A percentile compares a stretch with the other conserved stretches of the same genome.
These are phyloP conservation scores for Myxozyma geophila DNA, from an alignment of 805 yeast genomes.

Conservation along the genomic window DNA sequence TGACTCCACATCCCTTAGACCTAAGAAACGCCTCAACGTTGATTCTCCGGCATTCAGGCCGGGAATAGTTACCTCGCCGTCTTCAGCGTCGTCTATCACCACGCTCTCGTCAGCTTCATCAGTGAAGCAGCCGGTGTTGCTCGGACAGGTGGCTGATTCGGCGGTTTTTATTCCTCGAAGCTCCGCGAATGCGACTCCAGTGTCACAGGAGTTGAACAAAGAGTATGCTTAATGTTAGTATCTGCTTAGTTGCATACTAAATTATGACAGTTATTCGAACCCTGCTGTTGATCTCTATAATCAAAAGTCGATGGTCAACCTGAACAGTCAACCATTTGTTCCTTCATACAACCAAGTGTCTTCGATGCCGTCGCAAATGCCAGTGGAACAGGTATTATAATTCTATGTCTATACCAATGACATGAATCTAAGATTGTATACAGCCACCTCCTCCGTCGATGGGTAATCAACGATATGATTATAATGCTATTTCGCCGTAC, in stretches of 20 bases:
- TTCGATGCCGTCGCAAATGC: slow-evolving; percentile 10
- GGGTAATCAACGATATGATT: slow-evolving; percentile 22
- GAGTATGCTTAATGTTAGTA: not conserved
- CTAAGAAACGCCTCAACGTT: slow-evolving; percentile 56
- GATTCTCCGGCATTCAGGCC: slow-evolving; percentile 65
- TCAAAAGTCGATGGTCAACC: slow-evolving; percentile 9
- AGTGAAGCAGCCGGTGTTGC: slow-evolving; percentile 12
- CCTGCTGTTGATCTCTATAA: slow-evolving; percentile 16
- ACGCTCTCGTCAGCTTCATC: slow-evolving; percentile 5
- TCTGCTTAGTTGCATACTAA: not conserved
- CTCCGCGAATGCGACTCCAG: slow-evolving; percentile 24
- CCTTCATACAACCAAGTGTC: slow-evolving; percentile 18
- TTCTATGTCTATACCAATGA: not conserved
- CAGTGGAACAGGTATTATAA: slow-evolving; percentile 15
- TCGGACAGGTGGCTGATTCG: slow-evolving; percentile 33
- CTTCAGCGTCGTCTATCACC: slow-evolving; percentile 7
- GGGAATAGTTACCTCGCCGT: slow-evolving; percentile 16
- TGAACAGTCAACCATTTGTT: slow-evolving; percentile 14
- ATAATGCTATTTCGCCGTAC: slow-evolving; percentile 14
- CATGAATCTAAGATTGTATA: not conserved
- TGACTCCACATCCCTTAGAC: slow-evolving; percentile 11
- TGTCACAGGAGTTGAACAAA: not conserved
- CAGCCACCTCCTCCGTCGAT: slow-evolving; percentile 7
- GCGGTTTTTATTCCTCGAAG: slow-evolving; percentile 45
- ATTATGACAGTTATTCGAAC: slow-evolving; percentile 2